Conservation (phyloP, 495 filamentous ascomycete species). For the Neurospora sp. region DNA sequence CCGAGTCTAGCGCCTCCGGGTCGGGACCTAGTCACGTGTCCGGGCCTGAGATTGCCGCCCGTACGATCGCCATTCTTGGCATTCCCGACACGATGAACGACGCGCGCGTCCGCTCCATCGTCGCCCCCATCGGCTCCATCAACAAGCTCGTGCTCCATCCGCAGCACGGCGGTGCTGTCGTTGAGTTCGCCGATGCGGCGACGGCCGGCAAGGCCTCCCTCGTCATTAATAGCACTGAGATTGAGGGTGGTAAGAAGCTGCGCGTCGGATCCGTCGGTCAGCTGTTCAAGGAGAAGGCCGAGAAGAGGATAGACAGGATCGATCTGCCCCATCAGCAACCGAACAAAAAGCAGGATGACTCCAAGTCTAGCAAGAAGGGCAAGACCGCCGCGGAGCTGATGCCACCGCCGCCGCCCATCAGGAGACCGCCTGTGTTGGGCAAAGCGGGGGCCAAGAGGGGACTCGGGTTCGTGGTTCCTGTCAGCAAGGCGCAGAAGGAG, state of each 20-base stretch:
- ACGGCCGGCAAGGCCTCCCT: conserved; percentile 67
- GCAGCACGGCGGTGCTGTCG: conserved; percentile 74
- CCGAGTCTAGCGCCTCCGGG: conserved; percentile 6
- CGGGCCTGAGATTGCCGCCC: conserved; percentile 28
- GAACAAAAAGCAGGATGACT: conserved; percentile 22
- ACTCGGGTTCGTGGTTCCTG: conserved; percentile 32
- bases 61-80: conserved; percentile 55
- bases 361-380: conserved; percentile 20
- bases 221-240: conserved; percentile 61
- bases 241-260: conserved; percentile 52
- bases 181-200: conserved; percentile 65
- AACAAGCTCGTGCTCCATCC: conserved; percentile 62
- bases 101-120: conserved; percentile 51
- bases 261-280: conserved; percentile 60
- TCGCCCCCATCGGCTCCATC: conserved; percentile 52
- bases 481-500: conserved; percentile 21
- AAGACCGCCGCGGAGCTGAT: conserved; percentile 28
- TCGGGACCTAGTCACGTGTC: neutral
- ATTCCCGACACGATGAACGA: conserved; percentile 66
- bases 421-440: conserved; percentile 49
- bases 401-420: conserved; percentile 42
- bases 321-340: conserved; percentile 25
- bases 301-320: conserved; percentile 41
- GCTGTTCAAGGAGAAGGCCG: conserved; percentile 51
- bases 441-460: conserved; percentile 48